Base-by-base conservation (phyloP, 805 yeast genomes). In the Candida vaughaniae region DNA sequence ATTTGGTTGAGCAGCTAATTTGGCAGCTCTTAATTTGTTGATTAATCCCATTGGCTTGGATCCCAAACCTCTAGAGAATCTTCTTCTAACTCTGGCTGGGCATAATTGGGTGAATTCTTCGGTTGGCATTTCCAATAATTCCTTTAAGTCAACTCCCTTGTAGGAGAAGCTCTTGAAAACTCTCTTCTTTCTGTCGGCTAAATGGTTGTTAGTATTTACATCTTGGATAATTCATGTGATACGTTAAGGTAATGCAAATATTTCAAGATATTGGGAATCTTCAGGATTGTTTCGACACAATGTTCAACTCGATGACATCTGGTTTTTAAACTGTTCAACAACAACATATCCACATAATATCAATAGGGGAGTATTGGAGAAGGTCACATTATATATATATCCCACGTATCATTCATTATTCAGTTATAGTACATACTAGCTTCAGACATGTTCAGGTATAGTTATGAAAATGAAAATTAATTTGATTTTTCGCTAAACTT, bases 21-120 rank as follows among this genome's bases (percentile, higher is more conserved):
- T 93, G 58, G 96, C 96, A 71, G 90, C 91, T 81, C 95, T 89
- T 71, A 93, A 86, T 79, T 93, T 93, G 80, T 85, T 88, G 75
- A 91, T 82, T 74, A 93, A 82, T 72, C 93, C 91, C 82, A 81
- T 82, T 75, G 96, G 95, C 79, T 87, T 88, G 71, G 85, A 71
- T 69, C 85, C 90, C 65, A 91, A 80, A 78, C 98, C 98, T 79
- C 95, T 85, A 73, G 89, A 85, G 78, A 91, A 88, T 85, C 96
- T 90, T 87, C 99, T 87, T 85, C 98, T 91, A 69, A 91, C 96
- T 80, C 99, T 88, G 66, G 99, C 95, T 67, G 85, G 88, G 67
- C 95, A 88, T 69, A 93, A 80, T 73, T 91, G 85, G 73, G 91
- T 83, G 77, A 93, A 93, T 66, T 93, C 97, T 78, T 91, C 97